Evolutionary conservation across 1,139 yeast genomes (phyloP), one percentile per base, ranked within the genome.

Genomic region (Taiozyma sp.): DNA sequence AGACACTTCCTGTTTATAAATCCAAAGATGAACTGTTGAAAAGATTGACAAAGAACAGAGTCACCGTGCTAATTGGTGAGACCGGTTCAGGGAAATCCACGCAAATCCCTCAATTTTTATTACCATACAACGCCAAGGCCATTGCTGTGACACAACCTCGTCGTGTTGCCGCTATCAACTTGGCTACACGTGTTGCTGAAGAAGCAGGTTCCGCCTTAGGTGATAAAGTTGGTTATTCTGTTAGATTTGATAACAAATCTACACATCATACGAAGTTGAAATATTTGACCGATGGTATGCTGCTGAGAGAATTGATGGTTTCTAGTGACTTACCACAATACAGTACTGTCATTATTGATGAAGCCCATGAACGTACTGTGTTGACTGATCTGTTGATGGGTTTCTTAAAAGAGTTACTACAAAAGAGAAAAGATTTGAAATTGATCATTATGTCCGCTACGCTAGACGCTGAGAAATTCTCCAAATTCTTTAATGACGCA

Each of bases 31-130:
- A 80, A 51, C 79, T 93, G 28, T 64, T 87, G 54, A 71, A 78
- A 14, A 80, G 83, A 57, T 67, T 93, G 3, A 54, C 68, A 12
- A 58, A 71, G 12, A 80, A 85, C 60, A 84, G 79, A 55, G 96
- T 90, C 5, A 83, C 92, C 0, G 82, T 93, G 5, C 74, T 93
- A 13, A 87, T 93, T 64, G 99, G 99, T 68, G 98, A 93, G 61
- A 93, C 99, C 0, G 99, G 99, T 68, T 90, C 97, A 8, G 99
- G 99, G 73, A 93, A 93, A 66, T 93, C 99, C 4, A 93, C 99
- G 0, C 99, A 93, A 70, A 88, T 93, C 29, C 99, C 99, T 0
- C 99, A 93, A 64, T 90, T 93, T 62, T 69, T 93, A 39, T 76
- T 85, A 71, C 76, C 78, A 0, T 61, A 68, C 38, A 74, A 73